Percentiles rank a stretch among this genome's conserved stretches.
These are phyloP conservation scores for Vaccinium myrtillus DNA, from an alignment of 148 eudicot species.

Conservation along the genomic window DNA sequence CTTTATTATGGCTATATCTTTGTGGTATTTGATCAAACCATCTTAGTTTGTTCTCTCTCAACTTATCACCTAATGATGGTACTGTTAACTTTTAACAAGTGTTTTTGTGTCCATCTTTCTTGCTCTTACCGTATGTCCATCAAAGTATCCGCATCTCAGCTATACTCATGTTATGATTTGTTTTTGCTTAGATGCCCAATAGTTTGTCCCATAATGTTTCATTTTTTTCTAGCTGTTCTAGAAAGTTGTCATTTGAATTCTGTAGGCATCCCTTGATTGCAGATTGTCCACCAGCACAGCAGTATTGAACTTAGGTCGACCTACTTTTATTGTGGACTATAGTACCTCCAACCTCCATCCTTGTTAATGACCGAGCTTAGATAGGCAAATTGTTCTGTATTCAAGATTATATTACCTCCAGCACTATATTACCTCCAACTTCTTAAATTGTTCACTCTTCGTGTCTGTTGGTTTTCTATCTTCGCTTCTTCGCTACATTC, in stretches of 20 bases:
- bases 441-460: not conserved
- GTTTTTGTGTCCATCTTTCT: not conserved
- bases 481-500: not conserved
- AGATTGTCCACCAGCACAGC: not conserved
- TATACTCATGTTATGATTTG: not conserved
- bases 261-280: not conserved
- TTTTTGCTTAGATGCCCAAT: not conserved
- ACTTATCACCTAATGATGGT: not conserved
- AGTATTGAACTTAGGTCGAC: not conserved
- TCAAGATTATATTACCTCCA: not conserved
- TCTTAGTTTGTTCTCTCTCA: not conserved
- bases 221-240: not conserved
- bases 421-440: not conserved
- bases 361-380: not conserved
- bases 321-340: not conserved
- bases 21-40: not conserved
- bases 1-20: not conserved
- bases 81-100: not conserved
- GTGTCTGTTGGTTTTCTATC: not conserved
- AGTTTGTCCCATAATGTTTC: not conserved
- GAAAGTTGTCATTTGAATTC: not conserved
- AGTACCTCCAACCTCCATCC: not conserved
- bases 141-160: not conserved
- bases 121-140: not conserved
- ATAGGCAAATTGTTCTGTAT: not conserved